Conservation (phyloP, 2,329 filamentous ascomycete genomes). For the Reticulascus tulasneorum region DNA sequence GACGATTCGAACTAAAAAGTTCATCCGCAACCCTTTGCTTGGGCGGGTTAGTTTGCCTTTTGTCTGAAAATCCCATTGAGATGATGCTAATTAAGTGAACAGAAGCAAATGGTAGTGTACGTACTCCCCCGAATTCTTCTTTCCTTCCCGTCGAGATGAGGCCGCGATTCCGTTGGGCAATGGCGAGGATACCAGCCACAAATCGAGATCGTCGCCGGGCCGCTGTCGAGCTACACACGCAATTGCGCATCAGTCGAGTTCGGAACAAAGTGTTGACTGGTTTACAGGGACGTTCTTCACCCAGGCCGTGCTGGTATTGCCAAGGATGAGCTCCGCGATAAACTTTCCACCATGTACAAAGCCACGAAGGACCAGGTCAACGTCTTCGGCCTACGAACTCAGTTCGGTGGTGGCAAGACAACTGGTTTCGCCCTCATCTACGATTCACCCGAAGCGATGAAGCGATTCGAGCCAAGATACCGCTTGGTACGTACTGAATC, state of each 20-base stretch:
- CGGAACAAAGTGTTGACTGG: slow-evolving; percentile 6
- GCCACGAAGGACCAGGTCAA: slow-evolving; percentile 94
- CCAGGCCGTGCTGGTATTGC: slow-evolving; percentile 97
- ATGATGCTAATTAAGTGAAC: too few species aligned
- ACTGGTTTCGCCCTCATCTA: slow-evolving; percentile 98
- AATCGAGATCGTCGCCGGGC: too few species aligned
- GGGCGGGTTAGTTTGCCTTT: slow-evolving; percentile 74
- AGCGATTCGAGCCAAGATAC: slow-evolving; percentile 99
- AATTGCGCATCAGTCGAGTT: too few species aligned
- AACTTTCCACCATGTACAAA: slow-evolving; percentile 97
- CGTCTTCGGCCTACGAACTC: slow-evolving; percentile 97
- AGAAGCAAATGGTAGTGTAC: too few species aligned
- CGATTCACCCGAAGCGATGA: slow-evolving; percentile 96
- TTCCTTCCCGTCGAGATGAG: too few species aligned
- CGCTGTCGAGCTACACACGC: too few species aligned
- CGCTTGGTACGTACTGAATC: too few species aligned
- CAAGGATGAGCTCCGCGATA: slow-evolving; percentile 96
- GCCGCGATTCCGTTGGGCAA: too few species aligned
- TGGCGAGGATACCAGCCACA: too few species aligned
- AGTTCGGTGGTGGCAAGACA: slow-evolving; percentile 99
- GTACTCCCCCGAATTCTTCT: too few species aligned
- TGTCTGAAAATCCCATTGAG: too few species aligned
- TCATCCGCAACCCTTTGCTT: slow-evolving; percentile 99
- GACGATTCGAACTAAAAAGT: slow-evolving; percentile 97
- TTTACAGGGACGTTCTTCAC: slow-evolving; percentile 92